Evolutionary conservation across 352 stramenopile species (phyloP).

Genomic region (Peronospora farinosa): DNA sequence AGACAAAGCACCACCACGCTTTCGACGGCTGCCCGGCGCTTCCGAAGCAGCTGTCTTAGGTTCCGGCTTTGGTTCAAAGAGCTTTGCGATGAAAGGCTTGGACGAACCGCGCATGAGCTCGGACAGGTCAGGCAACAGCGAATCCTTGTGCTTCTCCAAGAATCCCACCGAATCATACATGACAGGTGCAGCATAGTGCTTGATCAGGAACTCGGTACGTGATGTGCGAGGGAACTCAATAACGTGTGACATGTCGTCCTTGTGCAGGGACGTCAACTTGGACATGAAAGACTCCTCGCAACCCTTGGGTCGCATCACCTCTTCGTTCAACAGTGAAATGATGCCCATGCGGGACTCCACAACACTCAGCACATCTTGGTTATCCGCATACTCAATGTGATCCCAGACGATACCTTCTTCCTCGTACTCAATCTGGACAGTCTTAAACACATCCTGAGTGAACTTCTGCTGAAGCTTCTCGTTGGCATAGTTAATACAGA

Average conservation of each 20-base stretch:
- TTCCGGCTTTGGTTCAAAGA: slow-evolving; percentile 65
- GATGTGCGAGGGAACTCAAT: slow-evolving; percentile 82
- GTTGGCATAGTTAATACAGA: slow-evolving; percentile 91
- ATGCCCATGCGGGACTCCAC: slow-evolving; percentile 87
- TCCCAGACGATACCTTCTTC: slow-evolving; percentile 90
- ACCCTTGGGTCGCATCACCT: slow-evolving; percentile 84
- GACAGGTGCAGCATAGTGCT: slow-evolving; percentile 92
- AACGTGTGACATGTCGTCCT: slow-evolving; percentile 76
- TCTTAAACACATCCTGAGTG: slow-evolving; percentile 88
- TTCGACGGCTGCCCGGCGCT: slow-evolving; percentile 34
- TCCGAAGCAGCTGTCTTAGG: slow-evolving; percentile 35
- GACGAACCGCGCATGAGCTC: slow-evolving; percentile 75
- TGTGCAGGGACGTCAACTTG: slow-evolving; percentile 77
- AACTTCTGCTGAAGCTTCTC: slow-evolving; percentile 92
- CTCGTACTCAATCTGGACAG: slow-evolving; percentile 93
- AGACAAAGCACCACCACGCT: slow-evolving; percentile 53
- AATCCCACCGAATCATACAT: slow-evolving; percentile 92
- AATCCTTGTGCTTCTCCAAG: slow-evolving; percentile 95
- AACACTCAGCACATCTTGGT: slow-evolving; percentile 82
- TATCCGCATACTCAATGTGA: slow-evolving; percentile 89
- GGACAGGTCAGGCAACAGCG: slow-evolving; percentile 90
- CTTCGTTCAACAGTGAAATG: slow-evolving; percentile 87
- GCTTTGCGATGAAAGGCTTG: slow-evolving; percentile 61
- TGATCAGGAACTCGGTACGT: slow-evolving; percentile 90
- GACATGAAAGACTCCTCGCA: slow-evolving; percentile 83